Evolutionary conservation across 148 eudicot genomes (phyloP), one percentile per base, ranked within the genome.

Genomic region (Chenopodium suecicum): DNA sequence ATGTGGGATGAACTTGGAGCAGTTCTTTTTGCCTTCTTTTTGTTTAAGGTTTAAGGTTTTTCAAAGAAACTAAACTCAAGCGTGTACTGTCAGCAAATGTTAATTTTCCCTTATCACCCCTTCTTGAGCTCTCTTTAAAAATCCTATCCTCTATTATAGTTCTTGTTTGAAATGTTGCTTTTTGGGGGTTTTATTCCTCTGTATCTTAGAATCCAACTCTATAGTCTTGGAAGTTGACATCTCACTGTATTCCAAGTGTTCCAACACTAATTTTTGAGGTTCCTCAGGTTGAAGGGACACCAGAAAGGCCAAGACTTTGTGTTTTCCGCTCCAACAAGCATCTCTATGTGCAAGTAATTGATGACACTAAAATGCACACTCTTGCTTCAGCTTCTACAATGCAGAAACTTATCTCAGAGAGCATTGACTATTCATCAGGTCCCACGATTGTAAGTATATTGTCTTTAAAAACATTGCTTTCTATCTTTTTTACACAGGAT

Each of bases 261-360:
- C 14, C 54, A 50, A 50, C 54, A 50, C 54, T 50, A 17, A 56
- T 75, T 27, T 46, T 71, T 84, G 16, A 34, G 22, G 34, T 80
- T 31, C 72, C 52, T 75, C 88, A 95, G 98, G 93, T 95, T 74
- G 98, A 95, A 89, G 98, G 98, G 77, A 95, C 98, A 77, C 85
- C 94, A 29, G 98, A 95, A 82, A 93, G 98, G 82, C 98, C 98
- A 70, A 90, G 98, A 77, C 71, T 95, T 34, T 87, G 94, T 76
- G 98, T 95, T 20, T 95, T 91, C 83, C 96, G 98, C 80, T 95
- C 98, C 81, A 95, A 93, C 91, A 95, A 95, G 85, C 98, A 95
- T 86, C 41, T 95, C 22, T 92, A 93, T 86, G 98, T 86, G 74
- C 98, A 93, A 83, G 98, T 95, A 76, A 95, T 95, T 47, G 98